Evolutionary conservation across 352 stramenopile species (phyloP), one percentile per base, ranked within the genome.

Genomic region (Pythium pyrilobum): DNA sequence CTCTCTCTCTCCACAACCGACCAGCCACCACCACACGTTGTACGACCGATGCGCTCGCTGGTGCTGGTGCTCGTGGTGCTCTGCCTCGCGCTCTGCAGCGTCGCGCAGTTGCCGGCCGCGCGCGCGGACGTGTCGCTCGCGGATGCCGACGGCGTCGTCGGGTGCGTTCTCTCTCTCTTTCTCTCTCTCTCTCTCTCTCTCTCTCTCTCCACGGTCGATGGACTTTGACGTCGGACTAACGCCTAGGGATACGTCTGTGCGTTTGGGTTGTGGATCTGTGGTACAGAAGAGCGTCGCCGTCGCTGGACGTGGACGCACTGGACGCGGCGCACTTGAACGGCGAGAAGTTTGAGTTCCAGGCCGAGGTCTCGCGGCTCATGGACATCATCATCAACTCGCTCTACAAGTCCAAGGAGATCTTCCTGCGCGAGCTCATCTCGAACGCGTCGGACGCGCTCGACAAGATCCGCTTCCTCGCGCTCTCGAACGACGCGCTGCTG

Each of bases 361-460:
- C 96, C 37, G 96, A 99, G 66, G 97, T 99, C 20, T 97, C 96
- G 54, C 92, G 97, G 6, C 90, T 99, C 65, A 97, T 99, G 79
- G 97, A 99, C 73, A 99, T 99, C 69, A 96, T 99, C 60, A 98
- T 99, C 70, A 99, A 99, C 71, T 98, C 93, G 55, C 77, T 99
- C 33, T 96, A 96, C 77, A 92, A 94, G 66, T 98, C 97, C 65
- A 98, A 98, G 71, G 95, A 98, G 62, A 98, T 99, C 54, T 99
- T 99, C 74, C 74, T 99, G 27, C 87, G 97, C 40, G 97, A 99
- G 68, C 73, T 99, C 21, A 99, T 99, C 64, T 99, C 96, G 24
- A 99, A 99, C 69, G 96, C 96, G 13, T 98, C 94, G 20, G 97
- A 99, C 69, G 96, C 96, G 12, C 77, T 98, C 16, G 97, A 99